Evolutionary conservation across 345 rosid species (phyloP).

Genomic region (Psidium friedrichsthalianum): DNA sequence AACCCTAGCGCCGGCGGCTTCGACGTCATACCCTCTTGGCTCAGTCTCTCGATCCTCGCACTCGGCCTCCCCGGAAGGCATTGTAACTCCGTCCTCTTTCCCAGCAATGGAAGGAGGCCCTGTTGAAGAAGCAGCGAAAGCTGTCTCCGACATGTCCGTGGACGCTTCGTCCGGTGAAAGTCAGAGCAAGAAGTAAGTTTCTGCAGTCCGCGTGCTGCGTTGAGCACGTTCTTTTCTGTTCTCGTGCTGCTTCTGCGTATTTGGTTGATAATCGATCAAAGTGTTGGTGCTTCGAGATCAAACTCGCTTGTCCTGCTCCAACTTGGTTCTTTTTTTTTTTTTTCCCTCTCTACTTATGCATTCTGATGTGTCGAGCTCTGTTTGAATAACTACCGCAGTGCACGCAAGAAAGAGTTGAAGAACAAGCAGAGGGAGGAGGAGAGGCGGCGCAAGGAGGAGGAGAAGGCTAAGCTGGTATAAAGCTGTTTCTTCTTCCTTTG

Average conservation of each 20-base stretch:
- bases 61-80: background rate
- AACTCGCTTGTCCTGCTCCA: background rate
- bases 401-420: constrained; percentile 73
- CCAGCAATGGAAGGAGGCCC: constrained; percentile 22
- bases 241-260: background rate
- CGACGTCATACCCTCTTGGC: background rate
- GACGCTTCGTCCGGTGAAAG: constrained; percentile 31
- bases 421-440: constrained; percentile 76
- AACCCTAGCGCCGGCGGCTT: background rate
- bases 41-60: background rate
- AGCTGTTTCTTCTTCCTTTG: background rate
- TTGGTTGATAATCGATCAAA: background rate
- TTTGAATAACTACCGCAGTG: constrained; percentile 26
- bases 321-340: background rate
- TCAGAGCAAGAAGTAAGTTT: constrained; percentile 65
- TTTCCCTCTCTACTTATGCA: background rate
- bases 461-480: constrained; percentile 27
- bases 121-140: constrained; percentile 26
- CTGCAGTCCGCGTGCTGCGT: background rate
- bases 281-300: background rate
- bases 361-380: background rate
- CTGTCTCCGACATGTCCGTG: constrained; percentile 21
- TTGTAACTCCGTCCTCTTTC: background rate
- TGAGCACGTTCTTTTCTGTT: background rate
- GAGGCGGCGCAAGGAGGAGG: constrained; percentile 62